Evolutionary conservation across 345 rosid genomes (phyloP).

Genomic region (Eucalyptus dawsonii): DNA sequence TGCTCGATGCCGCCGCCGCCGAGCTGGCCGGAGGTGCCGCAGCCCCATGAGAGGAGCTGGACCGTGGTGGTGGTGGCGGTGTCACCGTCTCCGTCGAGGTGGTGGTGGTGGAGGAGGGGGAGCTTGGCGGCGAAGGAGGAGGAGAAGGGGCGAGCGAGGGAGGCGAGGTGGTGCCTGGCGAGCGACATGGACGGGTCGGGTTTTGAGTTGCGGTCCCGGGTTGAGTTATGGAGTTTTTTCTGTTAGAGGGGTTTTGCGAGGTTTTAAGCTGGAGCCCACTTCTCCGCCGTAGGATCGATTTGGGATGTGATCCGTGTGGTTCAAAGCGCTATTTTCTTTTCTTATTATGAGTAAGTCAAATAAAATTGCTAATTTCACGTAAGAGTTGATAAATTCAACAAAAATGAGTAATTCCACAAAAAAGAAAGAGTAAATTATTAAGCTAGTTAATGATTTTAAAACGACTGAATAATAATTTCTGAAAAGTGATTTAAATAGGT

Average conservation of each 20-base stretch:
- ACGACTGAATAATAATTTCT: neutral
- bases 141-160: neutral
- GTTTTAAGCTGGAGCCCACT: neutral
- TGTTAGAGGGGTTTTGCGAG: neutral
- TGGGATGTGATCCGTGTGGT: neutral
- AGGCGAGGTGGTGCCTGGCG: neutral
- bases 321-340: neutral
- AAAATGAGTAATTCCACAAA: neutral
- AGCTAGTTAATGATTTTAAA: neutral
- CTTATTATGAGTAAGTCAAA: neutral
- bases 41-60: conserved; percentile 85
- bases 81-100: conserved; percentile 19
- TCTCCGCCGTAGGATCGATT: neutral
- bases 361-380: neutral
- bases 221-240: accelerated
- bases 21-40: conserved; percentile 89
- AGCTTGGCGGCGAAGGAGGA: conserved; percentile 11
- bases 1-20: conserved; percentile 90
- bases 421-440: neutral
- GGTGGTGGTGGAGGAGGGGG: conserved; percentile 20
- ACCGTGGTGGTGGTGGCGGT: conserved; percentile 18
- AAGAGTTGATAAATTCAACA: neutral
- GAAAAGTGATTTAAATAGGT: neutral
- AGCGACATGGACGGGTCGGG: neutral
- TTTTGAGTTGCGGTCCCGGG: neutral